phyloP scores from a whole-genome alignment of 306 rosid species.

The Medicago arabica region DNA sequence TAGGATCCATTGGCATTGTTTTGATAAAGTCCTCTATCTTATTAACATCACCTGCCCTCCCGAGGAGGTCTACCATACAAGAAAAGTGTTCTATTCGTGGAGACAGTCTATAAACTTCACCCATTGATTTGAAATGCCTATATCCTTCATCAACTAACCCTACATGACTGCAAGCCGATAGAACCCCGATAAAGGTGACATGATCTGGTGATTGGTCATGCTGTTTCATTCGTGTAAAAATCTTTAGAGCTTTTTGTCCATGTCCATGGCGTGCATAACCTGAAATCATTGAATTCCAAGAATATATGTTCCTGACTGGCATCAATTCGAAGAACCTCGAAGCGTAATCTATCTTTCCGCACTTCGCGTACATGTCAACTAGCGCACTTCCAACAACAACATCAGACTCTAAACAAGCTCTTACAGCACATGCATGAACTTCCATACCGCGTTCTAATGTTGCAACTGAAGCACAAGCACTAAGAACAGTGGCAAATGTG shows the following conservation, averaged over 20 bases:
- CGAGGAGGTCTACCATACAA: slow-evolving; percentile 91
- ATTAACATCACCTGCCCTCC: slow-evolving; percentile 77
- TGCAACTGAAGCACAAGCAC: slow-evolving; percentile 94
- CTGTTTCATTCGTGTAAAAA: slow-evolving; percentile 75
- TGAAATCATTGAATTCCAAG: slow-evolving; percentile 96
- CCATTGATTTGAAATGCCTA: slow-evolving; percentile 72
- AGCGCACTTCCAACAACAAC: slow-evolving; percentile 92
- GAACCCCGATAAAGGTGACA: slow-evolving; percentile 87
- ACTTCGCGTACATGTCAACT: slow-evolving; percentile 89
- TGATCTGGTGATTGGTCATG: slow-evolving; percentile 76
- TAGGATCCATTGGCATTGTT: slow-evolving; percentile 81
- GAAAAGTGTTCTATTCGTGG: slow-evolving; percentile 89
- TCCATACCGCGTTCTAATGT: slow-evolving; percentile 91
- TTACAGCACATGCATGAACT: slow-evolving; percentile 80
- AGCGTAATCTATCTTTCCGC: slow-evolving; percentile 89
- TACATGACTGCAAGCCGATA: slow-evolving; percentile 94
- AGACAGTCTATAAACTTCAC: slow-evolving; percentile 59
- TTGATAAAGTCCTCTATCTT: slow-evolving; percentile 71
- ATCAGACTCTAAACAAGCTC: slow-evolving; percentile 83
- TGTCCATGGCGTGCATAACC: slow-evolving; percentile 93
- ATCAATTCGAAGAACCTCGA: slow-evolving; percentile 82
- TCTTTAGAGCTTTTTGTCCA: slow-evolving; percentile 69
- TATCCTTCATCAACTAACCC: slow-evolving; percentile 84
- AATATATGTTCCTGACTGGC: slow-evolving; percentile 74
- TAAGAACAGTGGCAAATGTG: slow-evolving; percentile 91